These are phyloP conservation scores for Fusarium sp. DNA, from an alignment of 2,329 filamentous ascomycete genomes.

Conservation along the genomic window DNA sequence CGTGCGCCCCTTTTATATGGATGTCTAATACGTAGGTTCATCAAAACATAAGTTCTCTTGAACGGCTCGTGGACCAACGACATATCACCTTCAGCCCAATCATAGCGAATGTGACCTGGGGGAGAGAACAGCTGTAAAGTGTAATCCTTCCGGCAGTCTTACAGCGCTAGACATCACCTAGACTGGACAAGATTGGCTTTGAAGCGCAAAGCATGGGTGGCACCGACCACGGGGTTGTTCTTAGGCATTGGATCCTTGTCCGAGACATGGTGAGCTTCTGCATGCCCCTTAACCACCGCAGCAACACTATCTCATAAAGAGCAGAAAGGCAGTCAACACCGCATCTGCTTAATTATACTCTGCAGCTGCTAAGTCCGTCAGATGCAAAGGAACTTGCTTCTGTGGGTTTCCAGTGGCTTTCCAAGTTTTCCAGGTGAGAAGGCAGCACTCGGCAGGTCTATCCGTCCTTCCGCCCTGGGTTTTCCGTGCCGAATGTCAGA, in stretches of 20 bases:
- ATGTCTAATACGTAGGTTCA: not conserved
- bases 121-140: conserved; percentile 10
- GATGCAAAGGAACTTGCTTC: conserved; percentile 15
- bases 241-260: conserved; percentile 38
- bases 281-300: conserved; percentile 48
- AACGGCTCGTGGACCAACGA: conserved; percentile 6
- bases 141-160: conserved; percentile 39
- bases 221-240: conserved; percentile 46
- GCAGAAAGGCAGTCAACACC: conserved; percentile 23
- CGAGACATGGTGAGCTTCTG: conserved; percentile 44
- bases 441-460: conserved; percentile 11
- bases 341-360: conserved; percentile 43
- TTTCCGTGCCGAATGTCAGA: not conserved
- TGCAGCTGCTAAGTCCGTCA: conserved; percentile 31
- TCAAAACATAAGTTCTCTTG: not conserved
- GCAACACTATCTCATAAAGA: conserved; percentile 33
- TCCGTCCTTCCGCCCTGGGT: conserved; percentile 8
- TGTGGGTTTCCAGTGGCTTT: conserved; percentile 5
- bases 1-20: conserved; percentile 22
- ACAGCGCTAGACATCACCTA: conserved; percentile 32
- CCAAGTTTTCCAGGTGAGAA: not conserved
- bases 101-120: conserved; percentile 3
- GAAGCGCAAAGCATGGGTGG: conserved; percentile 39
- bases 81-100: not conserved
- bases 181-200: conserved; percentile 22